phyloP scores from a whole-genome alignment of 202 grass and related monocot species.

The Saccharum hybrid region DNA sequence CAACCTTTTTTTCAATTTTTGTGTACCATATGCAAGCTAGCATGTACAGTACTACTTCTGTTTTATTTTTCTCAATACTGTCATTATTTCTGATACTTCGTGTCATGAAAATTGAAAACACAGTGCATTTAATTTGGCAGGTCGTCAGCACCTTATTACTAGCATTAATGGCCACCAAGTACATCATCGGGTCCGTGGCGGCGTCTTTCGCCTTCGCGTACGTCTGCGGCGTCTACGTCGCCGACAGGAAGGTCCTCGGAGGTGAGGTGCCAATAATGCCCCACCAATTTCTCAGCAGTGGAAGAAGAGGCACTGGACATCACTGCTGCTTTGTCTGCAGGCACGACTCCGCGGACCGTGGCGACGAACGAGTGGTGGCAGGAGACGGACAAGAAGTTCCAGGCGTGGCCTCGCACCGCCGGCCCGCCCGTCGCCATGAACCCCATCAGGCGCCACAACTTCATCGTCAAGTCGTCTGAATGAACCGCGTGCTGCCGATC shows the following conservation, averaged over 20 bases:
- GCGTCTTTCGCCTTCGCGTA: slow-evolving; percentile 51
- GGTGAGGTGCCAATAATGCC: slow-evolving; percentile 15
- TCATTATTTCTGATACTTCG: too few species aligned
- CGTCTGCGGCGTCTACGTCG: slow-evolving; percentile 41
- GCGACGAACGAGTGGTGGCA: slow-evolving; percentile 50
- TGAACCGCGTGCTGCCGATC: too few species aligned
- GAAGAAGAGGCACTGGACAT: too few species aligned
- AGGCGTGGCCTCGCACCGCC: slow-evolving; percentile 62
- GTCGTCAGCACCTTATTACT: neutral
- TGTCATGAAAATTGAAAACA: too few species aligned
- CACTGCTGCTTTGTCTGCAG: slow-evolving; percentile 1
- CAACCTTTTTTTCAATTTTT: too few species aligned
- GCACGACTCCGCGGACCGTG: slow-evolving; percentile 51
- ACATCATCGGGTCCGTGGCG: slow-evolving; percentile 52
- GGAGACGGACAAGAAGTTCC: slow-evolving; percentile 57
- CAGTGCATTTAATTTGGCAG: too few species aligned
- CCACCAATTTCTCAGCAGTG: too few species aligned
- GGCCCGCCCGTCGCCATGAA: slow-evolving; percentile 57
- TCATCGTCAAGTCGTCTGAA: slow-evolving; percentile 45
- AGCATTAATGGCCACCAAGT: slow-evolving; percentile 44
- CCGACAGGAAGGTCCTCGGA: slow-evolving; percentile 55
- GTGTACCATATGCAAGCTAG: too few species aligned
- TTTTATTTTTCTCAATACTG: too few species aligned
- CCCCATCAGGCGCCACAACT: slow-evolving; percentile 53
- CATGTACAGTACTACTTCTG: too few species aligned